These are phyloP conservation scores for Aspergillus bertholletiae DNA, from an alignment of 495 filamentous ascomycete genomes.

Conservation along the genomic window DNA sequence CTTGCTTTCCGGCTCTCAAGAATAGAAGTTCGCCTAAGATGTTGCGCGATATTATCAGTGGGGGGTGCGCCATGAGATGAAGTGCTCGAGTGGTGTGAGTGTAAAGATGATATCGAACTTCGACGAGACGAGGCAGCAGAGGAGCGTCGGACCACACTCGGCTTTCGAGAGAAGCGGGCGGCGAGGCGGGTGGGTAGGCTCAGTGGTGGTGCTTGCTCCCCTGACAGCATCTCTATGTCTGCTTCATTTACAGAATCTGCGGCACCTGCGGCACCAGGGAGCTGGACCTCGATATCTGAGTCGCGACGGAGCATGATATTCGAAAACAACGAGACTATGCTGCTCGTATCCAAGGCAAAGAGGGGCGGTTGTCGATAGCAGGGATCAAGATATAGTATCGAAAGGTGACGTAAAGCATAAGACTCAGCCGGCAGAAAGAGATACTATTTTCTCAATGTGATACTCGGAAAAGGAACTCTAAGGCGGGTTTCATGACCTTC, in stretches of 20 bases:
- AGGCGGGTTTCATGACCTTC: too few relatives aligned
- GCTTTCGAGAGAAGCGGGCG: constrained; percentile 75
- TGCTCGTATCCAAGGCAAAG: not conserved
- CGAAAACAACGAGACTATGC: not conserved
- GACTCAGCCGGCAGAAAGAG: not conserved
- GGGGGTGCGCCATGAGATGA: constrained; percentile 63
- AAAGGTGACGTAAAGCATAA: not conserved
- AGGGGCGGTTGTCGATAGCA: constrained; percentile 17
- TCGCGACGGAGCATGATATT: constrained; percentile 44
- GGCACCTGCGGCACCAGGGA: constrained; percentile 40
- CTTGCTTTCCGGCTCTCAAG: constrained; percentile 90
- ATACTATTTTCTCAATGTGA: not conserved
- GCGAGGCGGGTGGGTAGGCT: constrained; percentile 80
- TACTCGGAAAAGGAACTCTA: not conserved
- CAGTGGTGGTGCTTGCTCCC: constrained; percentile 39
- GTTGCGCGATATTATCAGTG: constrained; percentile 81
- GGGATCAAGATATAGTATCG: constrained; percentile 20
- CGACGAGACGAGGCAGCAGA: constrained; percentile 84
- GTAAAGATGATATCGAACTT: constrained; percentile 83
- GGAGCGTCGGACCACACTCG: constrained; percentile 68
- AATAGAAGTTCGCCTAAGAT: constrained; percentile 86
- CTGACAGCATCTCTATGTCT: constrained; percentile 47
- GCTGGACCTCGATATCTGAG: constrained; percentile 45
- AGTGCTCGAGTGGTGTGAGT: constrained; percentile 67
- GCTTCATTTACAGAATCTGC: constrained; percentile 24